These are phyloP conservation scores for Phytopythium mirpurense DNA, from an alignment of 352 stramenopile species.

Conservation along the genomic window DNA sequence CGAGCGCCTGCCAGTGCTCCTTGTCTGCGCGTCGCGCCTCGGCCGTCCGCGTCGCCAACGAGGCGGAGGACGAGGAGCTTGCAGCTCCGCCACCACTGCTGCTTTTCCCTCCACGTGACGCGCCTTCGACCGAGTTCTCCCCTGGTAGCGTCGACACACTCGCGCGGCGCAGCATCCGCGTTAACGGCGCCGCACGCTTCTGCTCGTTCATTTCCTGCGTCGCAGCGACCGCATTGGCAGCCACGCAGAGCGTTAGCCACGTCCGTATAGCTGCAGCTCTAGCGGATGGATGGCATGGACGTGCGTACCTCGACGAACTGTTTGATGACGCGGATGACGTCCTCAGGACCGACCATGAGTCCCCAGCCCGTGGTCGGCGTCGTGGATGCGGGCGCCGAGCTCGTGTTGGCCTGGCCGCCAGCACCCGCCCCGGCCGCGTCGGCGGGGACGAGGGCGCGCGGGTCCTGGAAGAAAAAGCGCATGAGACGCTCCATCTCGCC, in stretches of 20 bases:
- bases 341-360: conserved; percentile 72
- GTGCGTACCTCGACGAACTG: conserved; percentile 79
- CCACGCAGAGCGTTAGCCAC: no score
- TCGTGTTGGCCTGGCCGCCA: conserved; percentile 9
- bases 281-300: no score
- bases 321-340: conserved; percentile 85
- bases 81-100: no score
- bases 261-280: no score
- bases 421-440: conserved; percentile 17
- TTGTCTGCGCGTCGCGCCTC: conserved; percentile 45
- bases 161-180: conserved; percentile 36
- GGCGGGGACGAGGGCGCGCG: conserved; percentile 39
- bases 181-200: conserved; percentile 49
- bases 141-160: conserved; percentile 6
- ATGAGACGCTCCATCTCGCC: conserved; percentile 84
- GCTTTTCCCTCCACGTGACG: not conserved
- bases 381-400: not conserved
- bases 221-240: conserved; percentile 5
- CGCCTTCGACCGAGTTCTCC: conserved; percentile 1
- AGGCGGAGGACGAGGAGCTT: no score
- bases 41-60: conserved; percentile 22
- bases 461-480: conserved; percentile 71
- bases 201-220: conserved; percentile 59
- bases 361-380: conserved; percentile 24
- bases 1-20: conserved; percentile 77